A percentile compares a stretch with the other conserved stretches of the same genome.
These are phyloP conservation scores for Trypanosoma rangeli DNA, from an alignment of 208 protist genomes.

Conservation along the genomic window DNA sequence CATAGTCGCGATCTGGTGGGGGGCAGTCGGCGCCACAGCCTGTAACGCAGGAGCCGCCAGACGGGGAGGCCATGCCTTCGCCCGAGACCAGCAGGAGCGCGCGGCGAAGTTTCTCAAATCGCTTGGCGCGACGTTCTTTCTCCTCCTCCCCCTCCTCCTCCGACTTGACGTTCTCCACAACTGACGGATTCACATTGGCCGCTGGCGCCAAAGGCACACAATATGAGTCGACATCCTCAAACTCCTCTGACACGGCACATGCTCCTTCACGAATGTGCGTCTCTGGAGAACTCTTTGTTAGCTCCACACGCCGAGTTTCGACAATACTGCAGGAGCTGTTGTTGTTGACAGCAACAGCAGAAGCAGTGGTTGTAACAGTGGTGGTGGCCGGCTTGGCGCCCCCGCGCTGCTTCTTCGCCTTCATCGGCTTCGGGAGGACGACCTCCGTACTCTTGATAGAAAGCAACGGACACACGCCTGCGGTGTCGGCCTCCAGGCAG, in stretches of 20 bases:
- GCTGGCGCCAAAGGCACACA: background rate
- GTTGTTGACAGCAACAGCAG: background rate
- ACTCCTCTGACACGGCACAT: background rate
- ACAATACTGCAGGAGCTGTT: background rate
- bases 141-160: background rate
- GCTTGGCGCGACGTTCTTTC: background rate
- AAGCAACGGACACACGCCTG: background rate
- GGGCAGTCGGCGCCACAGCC: background rate
- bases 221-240: constrained; percentile 8
- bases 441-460: constrained; percentile 17
- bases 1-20: no score
- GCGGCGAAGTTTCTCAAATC: constrained; percentile 20
- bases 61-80: background rate
- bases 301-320: background rate
- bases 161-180: background rate
- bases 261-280: background rate
- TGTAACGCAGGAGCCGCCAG: background rate
- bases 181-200: background rate
- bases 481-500: background rate
- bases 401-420: background rate
- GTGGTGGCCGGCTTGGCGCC: background rate
- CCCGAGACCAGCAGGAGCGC: constrained; percentile 3
- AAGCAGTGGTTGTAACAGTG: background rate
- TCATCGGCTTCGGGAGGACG: constrained; percentile 8
- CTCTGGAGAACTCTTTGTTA: background rate